phyloP scores from a whole-genome alignment of 305 asterid species.

The Lippia alba region DNA sequence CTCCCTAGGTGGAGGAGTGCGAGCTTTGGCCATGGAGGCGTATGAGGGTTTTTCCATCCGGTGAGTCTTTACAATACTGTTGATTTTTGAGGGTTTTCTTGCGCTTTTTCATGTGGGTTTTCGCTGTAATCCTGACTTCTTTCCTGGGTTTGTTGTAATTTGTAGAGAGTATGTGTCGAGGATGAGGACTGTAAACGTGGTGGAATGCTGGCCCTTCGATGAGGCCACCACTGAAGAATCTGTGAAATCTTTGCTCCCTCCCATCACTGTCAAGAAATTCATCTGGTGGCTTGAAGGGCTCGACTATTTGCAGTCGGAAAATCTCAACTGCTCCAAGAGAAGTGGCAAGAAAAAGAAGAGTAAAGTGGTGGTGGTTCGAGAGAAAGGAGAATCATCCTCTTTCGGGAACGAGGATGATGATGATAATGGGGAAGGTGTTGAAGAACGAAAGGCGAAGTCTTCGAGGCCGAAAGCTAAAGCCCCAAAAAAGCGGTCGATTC shows the following conservation, averaged over 20 bases:
- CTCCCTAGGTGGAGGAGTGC: conserved; percentile 21
- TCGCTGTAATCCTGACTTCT: background rate
- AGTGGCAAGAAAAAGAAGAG: background rate
- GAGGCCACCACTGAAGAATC: conserved; percentile 38
- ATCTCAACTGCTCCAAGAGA: background rate
- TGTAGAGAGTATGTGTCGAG: conserved; percentile 59
- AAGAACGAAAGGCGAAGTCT: conserved; percentile 24
- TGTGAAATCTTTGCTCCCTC: conserved; percentile 49
- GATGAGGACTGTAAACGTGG: conserved; percentile 63
- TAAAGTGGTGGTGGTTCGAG: conserved; percentile 11
- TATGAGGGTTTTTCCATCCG: conserved; percentile 59
- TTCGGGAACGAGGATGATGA: conserved; percentile 15
- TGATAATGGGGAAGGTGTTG: conserved; percentile 34
- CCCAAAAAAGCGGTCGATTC: conserved; percentile 65
- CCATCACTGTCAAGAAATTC: conserved; percentile 62
- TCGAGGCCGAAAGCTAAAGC: conserved; percentile 41
- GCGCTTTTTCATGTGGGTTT: conserved; percentile 1
- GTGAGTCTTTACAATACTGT: conserved; percentile 39
- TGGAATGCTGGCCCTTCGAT: conserved; percentile 72
- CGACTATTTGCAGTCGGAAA: conserved; percentile 9
- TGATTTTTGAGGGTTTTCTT: background rate
- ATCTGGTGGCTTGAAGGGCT: conserved; percentile 64
- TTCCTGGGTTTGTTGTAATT: background rate
- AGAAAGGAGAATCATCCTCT: conserved; percentile 28
- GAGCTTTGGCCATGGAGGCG: conserved; percentile 36